A percentile compares a stretch with the other conserved stretches of the same genome.
These are phyloP conservation scores for Mortierella sp. DNA, from an alignment of 371 early-diverging fungal genomes.

Conservation along the genomic window DNA sequence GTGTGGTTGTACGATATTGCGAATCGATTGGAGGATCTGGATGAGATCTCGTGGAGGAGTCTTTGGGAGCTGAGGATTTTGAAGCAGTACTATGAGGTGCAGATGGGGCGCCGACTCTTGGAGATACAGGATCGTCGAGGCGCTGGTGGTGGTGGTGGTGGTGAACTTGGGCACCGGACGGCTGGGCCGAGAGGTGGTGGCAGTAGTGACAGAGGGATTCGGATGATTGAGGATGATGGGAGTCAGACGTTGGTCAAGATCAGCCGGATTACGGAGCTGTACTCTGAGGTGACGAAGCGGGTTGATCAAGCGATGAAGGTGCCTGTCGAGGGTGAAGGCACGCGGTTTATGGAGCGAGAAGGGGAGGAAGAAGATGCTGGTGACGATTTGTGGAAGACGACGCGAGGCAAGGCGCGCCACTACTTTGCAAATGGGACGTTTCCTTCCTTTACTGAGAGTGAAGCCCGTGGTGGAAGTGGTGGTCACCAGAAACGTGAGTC, in stretches of 20 bases:
- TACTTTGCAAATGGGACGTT: constrained; percentile 28
- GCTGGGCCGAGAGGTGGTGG: background rate
- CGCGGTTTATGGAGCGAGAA: background rate
- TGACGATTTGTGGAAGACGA: background rate
- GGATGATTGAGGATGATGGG: constrained; percentile 43
- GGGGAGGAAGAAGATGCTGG: background rate
- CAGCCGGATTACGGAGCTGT: constrained; percentile 35
- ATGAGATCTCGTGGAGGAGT: constrained; percentile 38
- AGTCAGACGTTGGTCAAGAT: constrained; percentile 50
- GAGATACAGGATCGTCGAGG: background rate
- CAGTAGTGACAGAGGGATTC: background rate
- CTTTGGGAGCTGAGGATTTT: constrained; percentile 48
- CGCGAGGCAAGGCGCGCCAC: constrained; percentile 13
- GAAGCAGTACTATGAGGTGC: constrained; percentile 40
- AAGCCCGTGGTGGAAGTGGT: background rate
- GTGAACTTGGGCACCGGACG: background rate
- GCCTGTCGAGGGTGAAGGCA: background rate
- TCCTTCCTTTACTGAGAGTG: constrained; percentile 5
- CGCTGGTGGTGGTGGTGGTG: background rate
- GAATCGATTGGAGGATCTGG: constrained; percentile 36
- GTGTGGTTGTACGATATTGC: constrained; percentile 54
- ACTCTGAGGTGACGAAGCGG: constrained; percentile 36
- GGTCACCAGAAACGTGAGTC: background rate
- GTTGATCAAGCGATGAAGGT: constrained; percentile 33
- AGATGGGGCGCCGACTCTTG: constrained; percentile 17